These are phyloP conservation scores for Daldinia sp. DNA, from an alignment of 2,329 filamentous ascomycete species.

Conservation along the genomic window DNA sequence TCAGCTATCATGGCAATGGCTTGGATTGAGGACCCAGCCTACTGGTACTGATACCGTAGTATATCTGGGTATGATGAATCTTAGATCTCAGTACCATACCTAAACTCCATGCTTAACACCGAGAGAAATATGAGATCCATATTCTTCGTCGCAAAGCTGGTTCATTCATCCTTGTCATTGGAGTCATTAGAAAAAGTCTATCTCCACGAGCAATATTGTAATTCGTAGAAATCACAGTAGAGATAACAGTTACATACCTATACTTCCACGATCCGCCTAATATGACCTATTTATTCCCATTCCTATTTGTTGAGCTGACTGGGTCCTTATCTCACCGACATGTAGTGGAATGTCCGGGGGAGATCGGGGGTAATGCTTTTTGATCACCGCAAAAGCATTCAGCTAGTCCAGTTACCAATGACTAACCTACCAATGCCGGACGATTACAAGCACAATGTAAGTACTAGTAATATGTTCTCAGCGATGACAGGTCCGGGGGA, in stretches of 20 bases:
- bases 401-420: conserved; percentile 14
- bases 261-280: neutral
- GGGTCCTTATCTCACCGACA: conserved; percentile 32
- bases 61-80: neutral
- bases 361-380: neutral
- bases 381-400: conserved; percentile 9
- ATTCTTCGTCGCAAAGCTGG: neutral
- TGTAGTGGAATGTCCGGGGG: conserved; percentile 24
- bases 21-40: neutral
- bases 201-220: conserved; percentile 1
- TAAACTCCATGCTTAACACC: conserved; percentile 33
- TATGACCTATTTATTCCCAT: conserved; percentile 13
- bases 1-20: neutral
- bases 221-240: neutral
- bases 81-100: neutral
- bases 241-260: neutral
- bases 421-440: conserved; percentile 22
- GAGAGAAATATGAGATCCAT: conserved; percentile 7
- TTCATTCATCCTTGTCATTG: neutral
- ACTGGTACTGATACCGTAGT: conserved; percentile 1
- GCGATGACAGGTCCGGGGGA: conserved; percentile 20
- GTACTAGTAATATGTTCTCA: conserved; percentile 6
- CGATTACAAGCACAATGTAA: neutral
- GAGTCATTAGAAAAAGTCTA: conserved; percentile 3
- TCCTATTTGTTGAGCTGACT: conserved; percentile 35